Evolutionary conservation across 1,139 yeast genomes (phyloP), one percentile per base, ranked within the genome.

Genomic region (Maudiozyma humilis): DNA sequence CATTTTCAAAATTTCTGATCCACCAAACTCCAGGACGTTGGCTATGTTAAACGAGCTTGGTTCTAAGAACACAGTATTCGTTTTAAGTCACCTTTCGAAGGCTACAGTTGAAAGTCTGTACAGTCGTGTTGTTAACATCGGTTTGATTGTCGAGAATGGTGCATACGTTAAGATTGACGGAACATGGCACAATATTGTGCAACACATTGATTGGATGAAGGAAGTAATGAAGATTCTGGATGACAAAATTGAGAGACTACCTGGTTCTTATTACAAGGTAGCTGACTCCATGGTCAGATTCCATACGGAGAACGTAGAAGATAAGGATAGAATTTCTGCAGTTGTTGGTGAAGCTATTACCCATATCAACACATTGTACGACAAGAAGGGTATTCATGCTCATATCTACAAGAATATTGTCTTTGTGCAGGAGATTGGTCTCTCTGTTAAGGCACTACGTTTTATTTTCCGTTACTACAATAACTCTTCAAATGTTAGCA

Each of bases 121-220:
- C 64, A 71, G 82, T 32, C 74, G 88, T 48, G 73, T 79, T 12
- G 78, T 82, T 1, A 76, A 75, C 36, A 60, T 89, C 31, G 97
- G 97, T 0, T 68, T 89, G 42, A 79, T 89, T 51, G 95, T 96
- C 1, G 97, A 89, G 62, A 81, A 83, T 59, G 97, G 97, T 32
- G 94, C 88, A 0, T 69, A 66, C 48, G 74, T 83, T 27, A 79
- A 75, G 56, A 57, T 82, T 20, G 54, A 59, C 10, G 59, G 60
- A 13, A 66, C 68, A 14, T 89, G 96, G 96, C 65, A 76, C 31
- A 72, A 84, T 2, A 68, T 85, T 37, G 76, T 76, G 18, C 78
- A 79, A 45, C 73, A 73, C 45, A 60, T 63, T 2, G 76, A 74
- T 44, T 65, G 72, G 50, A 61, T 67, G 31, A 63, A 65, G 8